Percentiles rank a stretch among this genome's conserved stretches.
Conservation (phyloP, 2,329 filamentous ascomycete genomes). For the Davidsoniella australis region DNA sequence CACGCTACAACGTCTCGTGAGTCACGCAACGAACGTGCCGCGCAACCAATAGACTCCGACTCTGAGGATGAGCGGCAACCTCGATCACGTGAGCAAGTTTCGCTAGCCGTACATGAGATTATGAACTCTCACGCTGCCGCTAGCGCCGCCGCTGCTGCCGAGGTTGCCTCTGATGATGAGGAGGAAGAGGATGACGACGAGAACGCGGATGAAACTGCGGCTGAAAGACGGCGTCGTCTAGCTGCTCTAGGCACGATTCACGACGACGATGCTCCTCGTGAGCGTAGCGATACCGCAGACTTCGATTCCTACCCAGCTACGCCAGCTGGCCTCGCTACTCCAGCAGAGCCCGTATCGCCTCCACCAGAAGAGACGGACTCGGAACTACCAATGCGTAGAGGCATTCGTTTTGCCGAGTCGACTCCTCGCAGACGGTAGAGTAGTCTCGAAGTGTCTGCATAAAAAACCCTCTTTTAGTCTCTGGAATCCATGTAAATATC, state of each 20-base stretch:
- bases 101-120: background rate
- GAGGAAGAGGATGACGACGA: conserved; percentile 14
- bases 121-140: background rate
- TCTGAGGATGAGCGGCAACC: background rate
- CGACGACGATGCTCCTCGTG: conserved; percentile 19
- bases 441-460: background rate
- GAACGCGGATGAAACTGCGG: conserved; percentile 62
- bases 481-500: background rate
- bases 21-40: conserved; percentile 12
- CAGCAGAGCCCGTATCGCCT: conserved; percentile 29
- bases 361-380: conserved; percentile 30
- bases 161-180: background rate
- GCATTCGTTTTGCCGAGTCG: conserved; percentile 43
- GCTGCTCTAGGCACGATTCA: conserved; percentile 49
- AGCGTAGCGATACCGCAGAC: conserved; percentile 33
- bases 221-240: conserved; percentile 55
- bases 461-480: background rate
- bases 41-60: conserved; percentile 15
- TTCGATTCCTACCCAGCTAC: conserved; percentile 34
- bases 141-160: background rate
- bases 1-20: conserved; percentile 2
- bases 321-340: conserved; percentile 30
- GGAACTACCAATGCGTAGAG: conserved; percentile 33
- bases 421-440: background rate
- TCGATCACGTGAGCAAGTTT: too few species aligned